Conservation (phyloP, 2,329 filamentous ascomycete genomes). For the Venturia asperata region DNA sequence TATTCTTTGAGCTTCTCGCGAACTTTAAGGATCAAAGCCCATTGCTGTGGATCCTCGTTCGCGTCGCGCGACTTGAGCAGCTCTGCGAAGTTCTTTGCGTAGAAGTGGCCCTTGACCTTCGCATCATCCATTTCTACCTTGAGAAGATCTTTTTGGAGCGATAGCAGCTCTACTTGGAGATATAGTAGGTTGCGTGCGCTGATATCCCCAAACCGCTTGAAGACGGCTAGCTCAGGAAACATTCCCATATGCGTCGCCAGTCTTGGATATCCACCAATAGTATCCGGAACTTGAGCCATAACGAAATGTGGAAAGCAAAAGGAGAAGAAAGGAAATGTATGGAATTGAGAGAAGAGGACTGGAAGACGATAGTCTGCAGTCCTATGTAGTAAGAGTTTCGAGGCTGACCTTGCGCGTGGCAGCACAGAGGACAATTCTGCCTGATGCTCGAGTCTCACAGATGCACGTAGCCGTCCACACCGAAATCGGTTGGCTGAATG, state of each 20-base stretch:
- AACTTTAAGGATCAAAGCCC: neutral
- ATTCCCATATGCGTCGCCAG: neutral
- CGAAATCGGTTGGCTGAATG: neutral
- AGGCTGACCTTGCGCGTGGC: neutral
- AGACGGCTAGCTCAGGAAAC: neutral
- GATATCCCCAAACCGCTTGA: neutral
- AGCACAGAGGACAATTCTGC: neutral
- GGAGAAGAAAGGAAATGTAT: neutral
- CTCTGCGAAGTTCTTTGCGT: neutral
- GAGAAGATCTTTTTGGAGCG: neutral
- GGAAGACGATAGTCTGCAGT: neutral
- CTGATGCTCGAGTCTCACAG: neutral
- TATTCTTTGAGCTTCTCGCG: slow-evolving; percentile 1
- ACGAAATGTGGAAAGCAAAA: neutral
- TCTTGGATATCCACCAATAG: neutral
- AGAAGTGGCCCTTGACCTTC: neutral
- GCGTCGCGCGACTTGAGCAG: neutral
- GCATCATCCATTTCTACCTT: neutral
- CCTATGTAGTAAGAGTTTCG: neutral
- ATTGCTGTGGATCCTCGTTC: neutral
- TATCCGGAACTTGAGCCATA: neutral
- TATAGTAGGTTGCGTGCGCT: neutral
- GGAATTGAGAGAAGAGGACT: neutral
- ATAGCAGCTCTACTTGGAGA: neutral
- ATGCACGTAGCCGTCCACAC: neutral